Conservation (phyloP, 2,329 filamentous ascomycete species). For the Diaporthe citri region DNA sequence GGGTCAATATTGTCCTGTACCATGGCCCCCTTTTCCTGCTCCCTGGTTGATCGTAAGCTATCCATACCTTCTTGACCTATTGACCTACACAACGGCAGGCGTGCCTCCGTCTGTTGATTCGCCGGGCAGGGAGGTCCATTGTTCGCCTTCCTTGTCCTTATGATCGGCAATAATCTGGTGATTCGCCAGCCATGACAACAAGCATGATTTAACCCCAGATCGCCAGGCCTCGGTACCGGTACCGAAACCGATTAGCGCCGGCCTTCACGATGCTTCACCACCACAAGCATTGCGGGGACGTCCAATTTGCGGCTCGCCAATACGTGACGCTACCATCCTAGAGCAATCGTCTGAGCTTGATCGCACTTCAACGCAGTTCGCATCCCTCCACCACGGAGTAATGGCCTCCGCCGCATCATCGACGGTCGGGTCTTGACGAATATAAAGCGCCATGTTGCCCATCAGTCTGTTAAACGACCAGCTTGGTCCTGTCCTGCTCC, state of each 20-base stretch:
- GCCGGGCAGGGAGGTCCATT: background rate
- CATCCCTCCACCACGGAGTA: constrained; percentile 14
- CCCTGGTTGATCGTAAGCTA: background rate
- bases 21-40: background rate
- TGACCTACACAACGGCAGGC: background rate
- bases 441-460: background rate
- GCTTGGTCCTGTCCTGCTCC: background rate
- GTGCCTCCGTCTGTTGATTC: background rate
- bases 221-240: constrained; percentile 4
- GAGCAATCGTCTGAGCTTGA: background rate
- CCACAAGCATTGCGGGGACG: constrained; percentile 15
- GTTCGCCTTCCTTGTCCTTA: background rate
- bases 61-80: background rate
- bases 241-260: constrained; percentile 23
- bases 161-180: background rate
- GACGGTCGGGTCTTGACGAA: background rate
- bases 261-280: constrained; percentile 20
- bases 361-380: background rate
- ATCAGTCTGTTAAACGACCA: background rate
- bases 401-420: background rate
- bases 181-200: background rate
- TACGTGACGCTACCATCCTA: background rate
- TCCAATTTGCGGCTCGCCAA: constrained; percentile 14
- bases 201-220: constrained; percentile 15
- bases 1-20: background rate